Evolutionary conservation across 805 yeast species (phyloP), one percentile per base, ranked within the genome.

Genomic region (Spathaspora sp.): DNA sequence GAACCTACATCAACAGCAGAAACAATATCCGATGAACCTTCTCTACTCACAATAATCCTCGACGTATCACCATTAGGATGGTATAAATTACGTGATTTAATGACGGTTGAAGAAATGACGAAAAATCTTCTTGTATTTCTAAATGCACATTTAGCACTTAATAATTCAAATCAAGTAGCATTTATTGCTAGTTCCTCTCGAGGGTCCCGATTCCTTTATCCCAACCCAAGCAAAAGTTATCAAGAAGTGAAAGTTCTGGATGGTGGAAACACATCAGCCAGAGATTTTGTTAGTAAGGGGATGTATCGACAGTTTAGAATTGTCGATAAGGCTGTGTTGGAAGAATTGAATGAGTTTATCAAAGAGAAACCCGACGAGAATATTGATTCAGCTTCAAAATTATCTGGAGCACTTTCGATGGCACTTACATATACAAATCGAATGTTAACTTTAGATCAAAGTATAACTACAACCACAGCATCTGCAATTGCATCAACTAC

Each of bases 291-390:
- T 45, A 75, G 79, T 62, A 61, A 75, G 48, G 85, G 83, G 44
- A 89, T 93, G 89, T 90, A 93, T 63, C 76, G 96, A 55, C 96
- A 88, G 62, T 93, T 93, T 61, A 77, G 86, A 55, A 75, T 81
- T 42, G 85, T 93, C 28, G 96, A 91, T 65, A 92, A 88, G 50
- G 71, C 83, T 0, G 83, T 93, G 0, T 64, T 89, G 14, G 77
- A 77, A 39, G 84, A 83, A 48, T 63, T 92, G 29, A 79, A 82
- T 48, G 56, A 62, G 1, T 58, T 51, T 18, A 52, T 47, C 23
- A 52, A 47, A 12, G 26, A 23, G 6, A 46, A 53, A 17, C 50
- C 61, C 16, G 14, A 14, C 61, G 64, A 4, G 60, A 65, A 18
- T 28, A 67, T 68, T 3, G 72, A 74, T 31, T 75, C 76, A 48